These are phyloP conservation scores for Diaporthe humulicola DNA, from an alignment of 2,329 filamentous ascomycete species.

Conservation along the genomic window DNA sequence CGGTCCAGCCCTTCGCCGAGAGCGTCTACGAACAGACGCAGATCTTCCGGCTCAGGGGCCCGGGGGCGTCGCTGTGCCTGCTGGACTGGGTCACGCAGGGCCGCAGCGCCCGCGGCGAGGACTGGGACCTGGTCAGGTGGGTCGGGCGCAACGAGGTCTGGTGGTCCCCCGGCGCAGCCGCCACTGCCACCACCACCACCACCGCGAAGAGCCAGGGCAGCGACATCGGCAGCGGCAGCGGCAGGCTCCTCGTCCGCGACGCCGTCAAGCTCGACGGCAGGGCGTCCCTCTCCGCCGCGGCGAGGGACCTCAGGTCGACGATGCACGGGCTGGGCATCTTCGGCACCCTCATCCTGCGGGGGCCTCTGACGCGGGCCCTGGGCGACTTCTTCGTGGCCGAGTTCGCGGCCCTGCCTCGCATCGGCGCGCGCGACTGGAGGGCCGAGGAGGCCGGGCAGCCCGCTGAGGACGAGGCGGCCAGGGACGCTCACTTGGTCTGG, in stretches of 20 bases:
- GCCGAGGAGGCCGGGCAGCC: constrained; percentile 61
- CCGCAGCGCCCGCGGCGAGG: constrained; percentile 84
- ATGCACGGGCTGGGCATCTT: constrained; percentile 84
- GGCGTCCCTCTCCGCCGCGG: constrained; percentile 23
- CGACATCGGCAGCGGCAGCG: constrained; percentile 52
- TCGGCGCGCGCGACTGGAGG: constrained; percentile 85
- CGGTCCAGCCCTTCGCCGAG: constrained; percentile 88
- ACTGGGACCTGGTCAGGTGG: constrained; percentile 88
- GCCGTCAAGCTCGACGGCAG: constrained; percentile 78
- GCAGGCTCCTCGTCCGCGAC: constrained; percentile 84
- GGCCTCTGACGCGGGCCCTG: constrained; percentile 75
- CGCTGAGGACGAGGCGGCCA: constrained; percentile 49
- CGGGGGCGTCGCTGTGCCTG: constrained; percentile 77
- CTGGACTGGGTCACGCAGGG: constrained; percentile 97
- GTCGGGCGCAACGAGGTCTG: constrained; percentile 91
- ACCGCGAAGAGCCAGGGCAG: constrained; percentile 30
- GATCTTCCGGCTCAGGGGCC: constrained; percentile 73
- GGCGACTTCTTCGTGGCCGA: constrained; percentile 83
- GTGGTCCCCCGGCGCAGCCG: constrained; percentile 53
- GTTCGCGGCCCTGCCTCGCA: constrained; percentile 82
- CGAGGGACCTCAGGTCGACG: constrained; percentile 64
- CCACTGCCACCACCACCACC: background rate
- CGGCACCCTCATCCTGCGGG: constrained; percentile 87
- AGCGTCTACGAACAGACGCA: constrained; percentile 90
- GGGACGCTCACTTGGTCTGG: constrained; percentile 65